Conservation (phyloP, 148 eudicot species). For the Diospyros lotus region DNA sequence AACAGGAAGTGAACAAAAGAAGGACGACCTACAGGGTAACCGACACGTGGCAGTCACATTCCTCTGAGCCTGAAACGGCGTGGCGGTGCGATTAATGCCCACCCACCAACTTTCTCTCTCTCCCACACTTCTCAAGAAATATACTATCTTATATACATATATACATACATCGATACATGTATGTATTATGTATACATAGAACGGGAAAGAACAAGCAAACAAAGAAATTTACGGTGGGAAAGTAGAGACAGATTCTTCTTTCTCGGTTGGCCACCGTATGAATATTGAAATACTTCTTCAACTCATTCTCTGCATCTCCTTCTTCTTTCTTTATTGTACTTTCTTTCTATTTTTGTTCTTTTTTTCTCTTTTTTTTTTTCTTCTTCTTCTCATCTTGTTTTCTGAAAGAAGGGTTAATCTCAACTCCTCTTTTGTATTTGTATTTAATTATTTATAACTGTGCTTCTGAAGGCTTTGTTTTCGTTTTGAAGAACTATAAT, state of each 20-base stretch:
- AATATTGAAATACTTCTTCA: neutral
- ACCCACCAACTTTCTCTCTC: neutral
- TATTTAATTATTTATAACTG: neutral
- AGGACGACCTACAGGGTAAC: neutral
- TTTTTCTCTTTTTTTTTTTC: neutral
- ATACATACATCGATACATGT: neutral
- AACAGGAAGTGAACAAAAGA: neutral
- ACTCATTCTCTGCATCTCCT: neutral
- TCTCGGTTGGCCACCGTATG: constrained; percentile 6
- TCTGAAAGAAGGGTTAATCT: neutral
- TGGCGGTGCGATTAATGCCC: constrained; percentile 16
- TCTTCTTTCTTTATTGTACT: neutral
- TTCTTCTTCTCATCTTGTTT: neutral
- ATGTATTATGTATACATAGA: neutral
- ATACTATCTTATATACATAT: neutral
- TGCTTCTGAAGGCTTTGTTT: neutral
- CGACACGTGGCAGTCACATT: constrained; percentile 32
- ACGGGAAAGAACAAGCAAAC: constrained; percentile 3
- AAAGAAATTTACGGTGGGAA: constrained; percentile 8
- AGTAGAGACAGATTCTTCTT: constrained; percentile 15
- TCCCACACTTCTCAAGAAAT: constrained; percentile 1
- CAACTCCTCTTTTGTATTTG: neutral
- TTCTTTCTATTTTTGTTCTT: neutral
- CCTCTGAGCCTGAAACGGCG: constrained; percentile 32
- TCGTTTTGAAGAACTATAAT: constrained; percentile 8